Conservation (phyloP, 148 eudicot species). For the Fagopyrum tataricum region DNA sequence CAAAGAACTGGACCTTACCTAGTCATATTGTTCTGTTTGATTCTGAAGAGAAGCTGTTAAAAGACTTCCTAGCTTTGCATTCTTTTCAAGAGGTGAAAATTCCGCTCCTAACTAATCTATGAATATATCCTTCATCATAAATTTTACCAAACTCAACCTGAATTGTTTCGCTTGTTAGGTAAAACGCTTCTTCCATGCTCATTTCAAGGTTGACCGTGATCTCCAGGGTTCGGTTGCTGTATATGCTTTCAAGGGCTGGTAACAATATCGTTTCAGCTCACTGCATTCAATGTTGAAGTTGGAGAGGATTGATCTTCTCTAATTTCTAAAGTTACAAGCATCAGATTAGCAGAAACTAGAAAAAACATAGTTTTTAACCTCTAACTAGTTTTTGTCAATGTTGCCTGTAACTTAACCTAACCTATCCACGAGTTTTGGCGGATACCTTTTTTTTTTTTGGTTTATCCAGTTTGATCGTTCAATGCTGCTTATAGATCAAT, state of each 20-base stretch:
- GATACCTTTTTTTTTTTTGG: too few species aligned
- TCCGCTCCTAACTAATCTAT: background rate
- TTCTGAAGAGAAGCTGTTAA: conserved; percentile 50
- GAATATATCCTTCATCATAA: background rate
- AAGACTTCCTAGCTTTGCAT: conserved; percentile 47
- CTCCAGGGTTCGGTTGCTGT: conserved; percentile 68
- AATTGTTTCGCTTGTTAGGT: conserved; percentile 23
- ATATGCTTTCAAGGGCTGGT: conserved; percentile 46
- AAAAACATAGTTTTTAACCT: background rate
- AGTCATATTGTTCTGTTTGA: conserved; percentile 90
- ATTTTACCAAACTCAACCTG: background rate
- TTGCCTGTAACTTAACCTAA: too few species aligned
- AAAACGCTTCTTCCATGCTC: conserved; percentile 81
- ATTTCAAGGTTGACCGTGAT: conserved; percentile 86
- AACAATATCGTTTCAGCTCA: background rate
- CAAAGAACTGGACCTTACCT: conserved; percentile 68
- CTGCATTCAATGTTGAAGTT: background rate
- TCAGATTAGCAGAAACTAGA: background rate
- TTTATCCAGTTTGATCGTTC: too few species aligned
- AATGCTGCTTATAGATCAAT: too few species aligned
- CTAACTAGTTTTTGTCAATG: conserved; percentile 2
- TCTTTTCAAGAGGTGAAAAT: conserved; percentile 63
- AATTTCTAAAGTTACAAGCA: background rate
- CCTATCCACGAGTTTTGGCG: too few species aligned
- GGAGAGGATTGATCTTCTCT: background rate